Evolutionary conservation across 2,329 filamentous ascomycete genomes (phyloP).

Genomic region (Hymenoscyphus albidus): DNA sequence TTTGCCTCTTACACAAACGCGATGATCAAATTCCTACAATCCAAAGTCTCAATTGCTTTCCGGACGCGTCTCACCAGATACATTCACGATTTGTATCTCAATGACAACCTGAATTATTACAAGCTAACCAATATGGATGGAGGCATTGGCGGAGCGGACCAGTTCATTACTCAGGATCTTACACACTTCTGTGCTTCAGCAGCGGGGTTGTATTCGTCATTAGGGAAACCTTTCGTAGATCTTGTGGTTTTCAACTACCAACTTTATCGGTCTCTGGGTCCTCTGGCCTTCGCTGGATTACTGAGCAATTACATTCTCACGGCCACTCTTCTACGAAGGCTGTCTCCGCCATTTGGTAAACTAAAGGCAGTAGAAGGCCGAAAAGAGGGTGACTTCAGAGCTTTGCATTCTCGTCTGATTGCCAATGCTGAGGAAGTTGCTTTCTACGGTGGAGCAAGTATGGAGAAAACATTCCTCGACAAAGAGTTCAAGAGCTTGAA

Average conservation of each 20-base stretch:
- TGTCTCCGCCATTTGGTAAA: conserved; percentile 95
- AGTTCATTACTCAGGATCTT: conserved; percentile 96
- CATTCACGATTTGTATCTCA: conserved; percentile 94
- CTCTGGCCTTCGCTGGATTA: conserved; percentile 79
- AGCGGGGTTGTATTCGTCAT: conserved; percentile 87
- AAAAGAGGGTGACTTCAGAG: conserved; percentile 92
- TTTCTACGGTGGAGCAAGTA: conserved; percentile 93
- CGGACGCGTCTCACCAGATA: conserved; percentile 91
- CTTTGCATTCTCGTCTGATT: conserved; percentile 84
- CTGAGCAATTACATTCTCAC: conserved; percentile 93
- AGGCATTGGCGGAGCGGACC: conserved; percentile 85
- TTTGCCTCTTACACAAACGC: conserved; percentile 97
- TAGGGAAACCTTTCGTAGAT: conserved; percentile 98
- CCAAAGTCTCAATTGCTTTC: conserved; percentile 97
- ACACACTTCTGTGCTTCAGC: conserved; percentile 93
- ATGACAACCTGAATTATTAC: conserved; percentile 93
- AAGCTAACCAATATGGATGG: conserved; percentile 91
- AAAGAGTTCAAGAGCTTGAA: conserved; percentile 90
- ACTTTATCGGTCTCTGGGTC: conserved; percentile 85
- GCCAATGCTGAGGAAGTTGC: conserved; percentile 97
- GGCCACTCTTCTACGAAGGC: conserved; percentile 77
- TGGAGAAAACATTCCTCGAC: conserved; percentile 89
- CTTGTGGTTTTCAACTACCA: conserved; percentile 98
- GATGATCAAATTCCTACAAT: conserved; percentile 98
- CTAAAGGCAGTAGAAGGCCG: conserved; percentile 93